These are phyloP conservation scores for Letharia columbiana DNA, from an alignment of 495 filamentous ascomycete species.

Conservation along the genomic window DNA sequence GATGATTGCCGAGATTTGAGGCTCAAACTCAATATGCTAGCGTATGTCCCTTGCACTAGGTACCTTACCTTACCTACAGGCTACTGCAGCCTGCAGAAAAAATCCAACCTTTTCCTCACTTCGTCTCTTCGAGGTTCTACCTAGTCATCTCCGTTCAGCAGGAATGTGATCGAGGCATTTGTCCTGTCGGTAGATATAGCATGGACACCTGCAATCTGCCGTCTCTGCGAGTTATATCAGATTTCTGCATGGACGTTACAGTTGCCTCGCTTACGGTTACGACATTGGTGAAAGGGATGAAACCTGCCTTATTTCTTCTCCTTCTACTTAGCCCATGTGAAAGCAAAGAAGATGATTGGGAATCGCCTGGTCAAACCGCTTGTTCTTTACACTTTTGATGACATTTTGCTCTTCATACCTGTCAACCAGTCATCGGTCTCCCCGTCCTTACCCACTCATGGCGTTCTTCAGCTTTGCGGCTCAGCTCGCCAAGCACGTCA, in stretches of 20 bases:
- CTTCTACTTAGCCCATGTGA: too few species aligned
- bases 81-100: too few species aligned
- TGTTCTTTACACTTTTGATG: neutral
- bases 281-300: neutral
- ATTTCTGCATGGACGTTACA: neutral
- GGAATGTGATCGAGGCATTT: too few species aligned
- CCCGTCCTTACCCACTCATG: neutral
- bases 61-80: neutral
- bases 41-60: neutral
- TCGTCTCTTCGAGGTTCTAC: too few species aligned
- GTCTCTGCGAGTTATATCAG: too few species aligned
- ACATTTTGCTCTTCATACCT: neutral
- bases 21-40: neutral
- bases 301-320: neutral
- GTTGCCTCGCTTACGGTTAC: neutral
- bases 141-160: too few species aligned
- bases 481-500: neutral
- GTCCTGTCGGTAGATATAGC: too few species aligned
- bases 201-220: too few species aligned
- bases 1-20: neutral
- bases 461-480: constrained; percentile 2
- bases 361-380: neutral
- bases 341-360: too few species aligned
- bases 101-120: neutral
- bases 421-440: neutral